Conservation (phyloP, 225 moss, liverwort and hornwort genomes). For the Physcomitrium patens region DNA sequence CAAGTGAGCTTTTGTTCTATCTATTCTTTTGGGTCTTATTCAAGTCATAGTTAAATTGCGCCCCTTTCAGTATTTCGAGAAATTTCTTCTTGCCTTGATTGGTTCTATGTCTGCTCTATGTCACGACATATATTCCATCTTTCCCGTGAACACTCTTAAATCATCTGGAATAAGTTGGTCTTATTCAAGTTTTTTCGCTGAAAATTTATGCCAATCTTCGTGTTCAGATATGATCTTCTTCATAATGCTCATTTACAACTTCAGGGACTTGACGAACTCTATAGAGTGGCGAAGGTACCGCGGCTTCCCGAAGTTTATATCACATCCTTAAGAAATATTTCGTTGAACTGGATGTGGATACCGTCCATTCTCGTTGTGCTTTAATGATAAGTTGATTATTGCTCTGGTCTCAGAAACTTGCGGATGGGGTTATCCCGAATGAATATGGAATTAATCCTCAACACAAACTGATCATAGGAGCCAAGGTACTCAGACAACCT, state of each 20-base stretch:
- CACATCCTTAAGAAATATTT: not conserved
- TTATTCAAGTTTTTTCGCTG: not conserved
- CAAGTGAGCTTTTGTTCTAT: slow-evolving; percentile 66
- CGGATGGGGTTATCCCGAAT: slow-evolving; percentile 98
- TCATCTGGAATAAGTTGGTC: too few species aligned
- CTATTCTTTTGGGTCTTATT: slow-evolving; percentile 23
- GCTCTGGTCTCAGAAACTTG: slow-evolving; percentile 70
- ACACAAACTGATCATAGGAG: slow-evolving; percentile 92
- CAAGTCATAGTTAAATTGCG: slow-evolving; percentile 4
- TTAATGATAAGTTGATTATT: slow-evolving; percentile 23
- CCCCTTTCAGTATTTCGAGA: slow-evolving; percentile 3
- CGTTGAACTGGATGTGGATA: slow-evolving; percentile 14
- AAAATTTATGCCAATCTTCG: not conserved
- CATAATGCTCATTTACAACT: slow-evolving; percentile 92
- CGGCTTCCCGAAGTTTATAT: not conserved
- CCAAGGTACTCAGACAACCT: slow-evolving; percentile 61
- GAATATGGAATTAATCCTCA: slow-evolving; percentile 99
- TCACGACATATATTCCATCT: too few species aligned
- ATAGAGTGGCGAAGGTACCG: slow-evolving; percentile 86
- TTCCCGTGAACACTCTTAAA: too few species aligned
- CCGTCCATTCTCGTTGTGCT: not conserved
- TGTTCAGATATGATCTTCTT: slow-evolving; percentile 89
- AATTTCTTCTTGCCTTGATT: not conserved
- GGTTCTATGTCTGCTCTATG: not conserved
- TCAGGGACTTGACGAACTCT: slow-evolving; percentile 89